phyloP scores from a whole-genome alignment of 768 basidiomycete genomes.

The Hortiboletus campestris region DNA sequence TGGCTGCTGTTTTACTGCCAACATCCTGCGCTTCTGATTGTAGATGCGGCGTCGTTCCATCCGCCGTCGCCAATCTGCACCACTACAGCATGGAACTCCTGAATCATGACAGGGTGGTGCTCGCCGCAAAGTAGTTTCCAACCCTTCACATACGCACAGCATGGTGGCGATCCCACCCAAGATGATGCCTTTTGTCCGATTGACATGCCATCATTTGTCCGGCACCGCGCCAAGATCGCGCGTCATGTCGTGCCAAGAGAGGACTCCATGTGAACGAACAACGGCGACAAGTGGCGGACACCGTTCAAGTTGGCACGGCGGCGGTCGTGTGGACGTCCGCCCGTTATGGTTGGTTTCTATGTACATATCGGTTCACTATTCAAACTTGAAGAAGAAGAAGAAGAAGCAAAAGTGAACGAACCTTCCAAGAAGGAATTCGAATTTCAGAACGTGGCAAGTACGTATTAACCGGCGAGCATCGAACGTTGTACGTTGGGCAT shows the following conservation, averaged over 20 bases:
- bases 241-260: background rate
- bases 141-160: conserved; percentile 7
- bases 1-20: background rate
- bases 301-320: background rate
- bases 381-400: background rate
- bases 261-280: background rate
- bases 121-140: conserved; percentile 2
- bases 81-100: background rate
- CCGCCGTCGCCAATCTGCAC: background rate
- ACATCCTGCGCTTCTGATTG: background rate
- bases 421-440: background rate
- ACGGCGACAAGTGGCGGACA: background rate
- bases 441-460: background rate
- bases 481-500: too few species aligned
- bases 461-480: background rate
- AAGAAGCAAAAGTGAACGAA: too few species aligned
- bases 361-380: background rate
- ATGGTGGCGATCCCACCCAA: background rate
- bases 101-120: background rate
- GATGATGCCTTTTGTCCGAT: background rate
- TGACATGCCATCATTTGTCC: background rate
- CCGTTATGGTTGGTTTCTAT: background rate
- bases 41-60: background rate
- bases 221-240: background rate
- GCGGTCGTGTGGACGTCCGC: background rate